Evolutionary conservation across 257 asterid species (phyloP), one percentile per base, ranked within the genome.

Genomic region (Forsythia suspensa): DNA sequence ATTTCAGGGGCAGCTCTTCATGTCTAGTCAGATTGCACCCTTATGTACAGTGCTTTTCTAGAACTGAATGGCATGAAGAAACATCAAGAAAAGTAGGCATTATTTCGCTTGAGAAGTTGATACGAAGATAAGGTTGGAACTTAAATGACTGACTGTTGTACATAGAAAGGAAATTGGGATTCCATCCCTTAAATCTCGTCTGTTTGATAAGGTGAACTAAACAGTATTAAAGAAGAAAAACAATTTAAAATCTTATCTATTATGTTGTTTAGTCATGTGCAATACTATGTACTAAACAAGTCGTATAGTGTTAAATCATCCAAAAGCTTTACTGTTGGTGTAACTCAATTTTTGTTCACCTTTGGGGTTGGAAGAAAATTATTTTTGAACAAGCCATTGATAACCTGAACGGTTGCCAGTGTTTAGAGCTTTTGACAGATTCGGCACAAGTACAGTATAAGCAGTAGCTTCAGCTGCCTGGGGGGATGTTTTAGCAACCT

Each of bases 41-140:
- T 68, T 84, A 34, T 85, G 88, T 80, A 82, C 90, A 77, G 84
- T 77, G 77, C 82, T 84, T 70, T 75, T 88, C 73, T 86, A 88
- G 79, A 84, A 75, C 86, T 91, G 82, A 87, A 52, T 46, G 68
- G n/a, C 8, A 3, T 4, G 16, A 13, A 21, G 10, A 48, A 15
- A 46, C 67, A 21, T 41, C 42, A 48, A 10, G 44, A n/a, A 41
- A 76, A 36, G 51, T 6, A 34, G 51, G 52, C 73, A 21, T 80
- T 24, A 69, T 44, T 68, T 66, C 43, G n/a, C 55, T 40, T 15
- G 72, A 57, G 48, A 44, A 38, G 59, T 46, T 3, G 79, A 37
- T 73, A 66, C 52, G 44, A 34, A 71, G 43, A 41, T 20, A 40
- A 65, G 41, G 48, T 24, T 39, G 48, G 8, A 70, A 70, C 37